Conservation (phyloP, 805 yeast species). For the Zygoascus bituminiphila region DNA sequence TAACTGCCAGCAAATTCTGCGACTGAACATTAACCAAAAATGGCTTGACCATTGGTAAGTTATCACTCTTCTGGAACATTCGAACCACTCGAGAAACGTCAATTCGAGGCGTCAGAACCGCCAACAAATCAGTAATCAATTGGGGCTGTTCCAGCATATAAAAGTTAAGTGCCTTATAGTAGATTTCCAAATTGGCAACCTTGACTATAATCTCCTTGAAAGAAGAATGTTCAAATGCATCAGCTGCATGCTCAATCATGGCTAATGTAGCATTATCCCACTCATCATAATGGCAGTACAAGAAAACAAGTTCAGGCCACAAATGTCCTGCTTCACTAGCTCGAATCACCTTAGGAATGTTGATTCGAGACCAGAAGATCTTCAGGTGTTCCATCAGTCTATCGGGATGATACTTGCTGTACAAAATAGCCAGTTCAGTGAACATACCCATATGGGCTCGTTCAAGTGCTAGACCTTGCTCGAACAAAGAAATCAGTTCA, state of each 20-base stretch:
- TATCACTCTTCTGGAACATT: constrained; percentile 90
- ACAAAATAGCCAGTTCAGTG: constrained; percentile 86
- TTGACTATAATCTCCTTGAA: constrained; percentile 93
- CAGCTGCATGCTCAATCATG: constrained; percentile 90
- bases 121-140: constrained; percentile 73
- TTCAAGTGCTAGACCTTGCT: constrained; percentile 91
- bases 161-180: constrained; percentile 94
- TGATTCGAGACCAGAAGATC: constrained; percentile 95
- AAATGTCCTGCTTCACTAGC: constrained; percentile 91
- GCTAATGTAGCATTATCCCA: constrained; percentile 98
- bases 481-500: constrained; percentile 85
- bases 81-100: constrained; percentile 93
- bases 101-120: constrained; percentile 78
- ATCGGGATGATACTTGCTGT: constrained; percentile 83
- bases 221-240: constrained; percentile 85
- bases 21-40: constrained; percentile 85
- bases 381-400: constrained; percentile 94
- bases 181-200: constrained; percentile 92
- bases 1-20: constrained; percentile 84
- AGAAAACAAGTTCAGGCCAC: constrained; percentile 93
- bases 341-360: constrained; percentile 92
- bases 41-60: constrained; percentile 92
- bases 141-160: constrained; percentile 90
- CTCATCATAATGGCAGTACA: constrained; percentile 97
- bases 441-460: constrained; percentile 99